Conservation (phyloP, 2,329 filamentous ascomycete genomes). For the Trichoderma gracile region DNA sequence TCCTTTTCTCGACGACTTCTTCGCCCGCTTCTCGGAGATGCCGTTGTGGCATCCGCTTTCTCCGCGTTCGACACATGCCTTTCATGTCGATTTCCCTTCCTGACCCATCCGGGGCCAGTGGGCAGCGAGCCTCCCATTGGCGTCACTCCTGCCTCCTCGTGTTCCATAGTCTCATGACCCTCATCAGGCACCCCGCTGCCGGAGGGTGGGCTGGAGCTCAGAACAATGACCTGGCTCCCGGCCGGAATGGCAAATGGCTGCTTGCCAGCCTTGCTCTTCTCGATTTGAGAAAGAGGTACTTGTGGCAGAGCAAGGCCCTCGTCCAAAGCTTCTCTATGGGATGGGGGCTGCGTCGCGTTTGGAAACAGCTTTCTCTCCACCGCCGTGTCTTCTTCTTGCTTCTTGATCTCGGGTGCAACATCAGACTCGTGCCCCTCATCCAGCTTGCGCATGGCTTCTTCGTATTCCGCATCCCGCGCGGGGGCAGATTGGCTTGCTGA, state of each 20-base stretch:
- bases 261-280: constrained; percentile 28
- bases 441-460: constrained; percentile 47
- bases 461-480: constrained; percentile 42
- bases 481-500: constrained; percentile 26
- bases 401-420: constrained; percentile 31
- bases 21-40: neutral
- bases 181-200: constrained; percentile 27
- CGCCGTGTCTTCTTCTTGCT: constrained; percentile 28
- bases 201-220: constrained; percentile 35
- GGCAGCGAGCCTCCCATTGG: constrained; percentile 31
- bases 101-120: constrained; percentile 29
- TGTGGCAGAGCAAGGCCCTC: neutral
- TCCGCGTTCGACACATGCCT: neutral
- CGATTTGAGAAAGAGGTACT: constrained; percentile 24
- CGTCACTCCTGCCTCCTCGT: constrained; percentile 27
- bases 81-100: constrained; percentile 26
- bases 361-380: constrained; percentile 33
- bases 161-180: constrained; percentile 30
- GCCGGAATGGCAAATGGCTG: constrained; percentile 34
- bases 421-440: constrained; percentile 40
- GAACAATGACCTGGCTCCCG: constrained; percentile 38
- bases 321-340: constrained; percentile 1
- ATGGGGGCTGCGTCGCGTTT: constrained; percentile 38
- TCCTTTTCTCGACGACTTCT: neutral
- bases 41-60: neutral